A percentile compares a stretch with the other conserved stretches of the same genome.
Evolutionary conservation across 2,329 filamentous ascomycete genomes (phyloP).

Genomic region (Colletotrichum sp.): DNA sequence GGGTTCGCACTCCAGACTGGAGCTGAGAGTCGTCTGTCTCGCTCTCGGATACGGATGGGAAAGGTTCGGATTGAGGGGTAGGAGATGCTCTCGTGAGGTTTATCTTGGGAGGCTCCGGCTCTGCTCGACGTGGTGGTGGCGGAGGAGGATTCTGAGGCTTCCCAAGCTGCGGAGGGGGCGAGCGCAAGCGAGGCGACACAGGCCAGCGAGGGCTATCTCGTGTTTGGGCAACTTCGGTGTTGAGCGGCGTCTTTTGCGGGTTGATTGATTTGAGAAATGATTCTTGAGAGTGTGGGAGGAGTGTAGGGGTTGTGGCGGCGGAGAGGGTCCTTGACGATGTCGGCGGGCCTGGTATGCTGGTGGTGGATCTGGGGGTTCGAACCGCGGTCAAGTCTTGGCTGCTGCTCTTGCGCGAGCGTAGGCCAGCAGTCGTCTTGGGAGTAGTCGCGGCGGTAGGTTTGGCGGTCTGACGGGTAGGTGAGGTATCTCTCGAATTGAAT

Average conservation of each 20-base stretch:
- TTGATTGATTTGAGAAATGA: slow-evolving; percentile 64
- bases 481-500: slow-evolving; percentile 50
- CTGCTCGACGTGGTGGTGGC: slow-evolving; percentile 47
- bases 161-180: slow-evolving; percentile 69
- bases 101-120: slow-evolving; percentile 56
- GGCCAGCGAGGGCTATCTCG: slow-evolving; percentile 75
- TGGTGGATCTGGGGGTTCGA: slow-evolving; percentile 53
- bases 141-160: slow-evolving; percentile 47
- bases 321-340: slow-evolving; percentile 72
- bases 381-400: slow-evolving; percentile 68
- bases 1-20: slow-evolving; percentile 63
- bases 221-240: slow-evolving; percentile 44
- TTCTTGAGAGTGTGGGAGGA: slow-evolving; percentile 68
- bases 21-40: slow-evolving; percentile 57
- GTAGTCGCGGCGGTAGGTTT: slow-evolving; percentile 39
- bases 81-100: slow-evolving; percentile 58
- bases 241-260: slow-evolving; percentile 65
- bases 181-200: slow-evolving; percentile 77
- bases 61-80: slow-evolving; percentile 45
- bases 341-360: slow-evolving; percentile 63
- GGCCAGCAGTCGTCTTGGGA: slow-evolving; percentile 34
- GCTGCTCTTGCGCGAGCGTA: slow-evolving; percentile 70
- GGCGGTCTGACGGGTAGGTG: slow-evolving; percentile 46
- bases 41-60: slow-evolving; percentile 49
- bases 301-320: slow-evolving; percentile 68